Percentiles rank a stretch among this genome's conserved stretches.
Evolutionary conservation across 495 filamentous ascomycete genomes (phyloP).

Genomic region (Aspergillus affinis): DNA sequence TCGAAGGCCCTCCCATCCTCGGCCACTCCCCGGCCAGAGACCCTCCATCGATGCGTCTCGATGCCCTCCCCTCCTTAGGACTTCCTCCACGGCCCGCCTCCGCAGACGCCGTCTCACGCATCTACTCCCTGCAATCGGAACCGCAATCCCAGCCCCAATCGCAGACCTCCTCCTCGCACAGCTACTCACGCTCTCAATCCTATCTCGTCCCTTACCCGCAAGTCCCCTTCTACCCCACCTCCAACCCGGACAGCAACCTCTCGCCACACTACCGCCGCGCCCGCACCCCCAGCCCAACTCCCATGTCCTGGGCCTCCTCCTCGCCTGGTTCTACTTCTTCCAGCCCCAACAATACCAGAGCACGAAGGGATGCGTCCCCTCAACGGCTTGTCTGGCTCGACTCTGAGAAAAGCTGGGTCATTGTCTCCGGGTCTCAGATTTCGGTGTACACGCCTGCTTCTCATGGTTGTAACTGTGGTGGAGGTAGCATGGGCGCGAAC

Average conservation of each 20-base stretch:
- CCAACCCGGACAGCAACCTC: background rate
- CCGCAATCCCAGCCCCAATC: background rate
- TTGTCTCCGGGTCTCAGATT: background rate
- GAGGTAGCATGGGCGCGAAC: too few species aligned
- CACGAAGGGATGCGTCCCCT: constrained; percentile 8
- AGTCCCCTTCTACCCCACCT: background rate
- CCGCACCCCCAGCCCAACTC: background rate
- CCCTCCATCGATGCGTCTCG: constrained; percentile 4
- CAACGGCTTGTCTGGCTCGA: constrained; percentile 26
- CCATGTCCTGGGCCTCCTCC: background rate
- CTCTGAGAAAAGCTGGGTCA: constrained; percentile 22
- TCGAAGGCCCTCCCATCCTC: constrained; percentile 37
- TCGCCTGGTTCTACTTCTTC: too few species aligned
- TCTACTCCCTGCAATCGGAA: background rate
- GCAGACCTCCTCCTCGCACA: too few species aligned
- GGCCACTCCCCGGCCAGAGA: constrained; percentile 15
- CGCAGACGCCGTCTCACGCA: constrained; percentile 10
- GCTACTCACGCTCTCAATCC: too few species aligned
- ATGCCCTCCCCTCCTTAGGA: background rate
- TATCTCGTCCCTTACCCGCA: too few species aligned
- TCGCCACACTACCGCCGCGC: too few species aligned
- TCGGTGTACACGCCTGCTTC: background rate
- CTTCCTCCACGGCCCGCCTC: constrained; percentile 23
- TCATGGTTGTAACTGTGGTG: too few species aligned
- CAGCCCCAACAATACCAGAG: background rate